These are phyloP conservation scores for Phytophthora megakarya DNA, from an alignment of 352 stramenopile species.

Conservation along the genomic window DNA sequence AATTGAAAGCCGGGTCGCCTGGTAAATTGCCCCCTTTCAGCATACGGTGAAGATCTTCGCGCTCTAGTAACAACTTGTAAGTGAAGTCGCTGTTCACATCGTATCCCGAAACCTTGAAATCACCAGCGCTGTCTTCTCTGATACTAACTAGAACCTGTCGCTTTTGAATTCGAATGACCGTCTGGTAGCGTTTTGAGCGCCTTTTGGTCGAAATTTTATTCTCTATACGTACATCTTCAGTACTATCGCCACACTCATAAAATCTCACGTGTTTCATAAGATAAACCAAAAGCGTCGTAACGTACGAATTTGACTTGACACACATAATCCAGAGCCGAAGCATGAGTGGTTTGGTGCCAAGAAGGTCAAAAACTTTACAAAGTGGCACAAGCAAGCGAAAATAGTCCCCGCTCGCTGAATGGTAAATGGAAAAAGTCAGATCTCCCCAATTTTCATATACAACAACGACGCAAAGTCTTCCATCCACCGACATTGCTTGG, in stretches of 20 bases:
- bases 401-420: slow-evolving; percentile 38
- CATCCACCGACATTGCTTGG: slow-evolving; percentile 51
- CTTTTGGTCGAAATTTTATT: slow-evolving; percentile 4
- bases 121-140: slow-evolving; percentile 39
- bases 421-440: slow-evolving; percentile 59
- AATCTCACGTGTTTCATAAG: slow-evolving; percentile 52
- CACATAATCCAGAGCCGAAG: slow-evolving; percentile 70
- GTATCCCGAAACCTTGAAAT: slow-evolving; percentile 51
- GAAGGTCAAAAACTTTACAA: slow-evolving; percentile 39
- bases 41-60: slow-evolving; percentile 46
- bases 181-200: slow-evolving; percentile 37
- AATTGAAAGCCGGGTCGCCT: background rate
- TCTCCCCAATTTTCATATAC: slow-evolving; percentile 86
- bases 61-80: slow-evolving; percentile 56
- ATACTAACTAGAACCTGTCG: slow-evolving; percentile 57
- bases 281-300: slow-evolving; percentile 42
- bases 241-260: slow-evolving; percentile 3
- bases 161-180: slow-evolving; percentile 38
- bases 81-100: slow-evolving; percentile 46
- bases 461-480: slow-evolving; percentile 53
- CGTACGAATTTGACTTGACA: slow-evolving; percentile 76
- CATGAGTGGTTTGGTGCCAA: slow-evolving; percentile 45
- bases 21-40: slow-evolving; percentile 18
- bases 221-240: slow-evolving; percentile 26
- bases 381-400: slow-evolving; percentile 44